phyloP scores from a whole-genome alignment of 345 rosid genomes.

The Rubroshorea leprosula region DNA sequence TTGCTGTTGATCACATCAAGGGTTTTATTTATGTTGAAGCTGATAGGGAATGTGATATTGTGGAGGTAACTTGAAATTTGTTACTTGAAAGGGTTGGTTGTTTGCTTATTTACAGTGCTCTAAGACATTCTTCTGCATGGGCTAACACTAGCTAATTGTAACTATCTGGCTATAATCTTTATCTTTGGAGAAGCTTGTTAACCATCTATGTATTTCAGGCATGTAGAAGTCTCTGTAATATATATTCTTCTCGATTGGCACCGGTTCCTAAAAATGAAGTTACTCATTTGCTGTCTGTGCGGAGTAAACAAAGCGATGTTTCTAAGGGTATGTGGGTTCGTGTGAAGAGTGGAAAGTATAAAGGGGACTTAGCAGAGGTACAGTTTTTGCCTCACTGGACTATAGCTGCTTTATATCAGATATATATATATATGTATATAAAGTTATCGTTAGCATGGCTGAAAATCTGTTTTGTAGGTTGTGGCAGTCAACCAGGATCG shows the following conservation, averaged over 20 bases:
- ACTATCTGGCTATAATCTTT: not conserved
- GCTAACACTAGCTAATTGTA: not conserved
- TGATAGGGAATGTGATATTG: slow-evolving; percentile 56
- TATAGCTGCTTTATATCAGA: slow-evolving; percentile 9
- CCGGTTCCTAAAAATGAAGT: slow-evolving; percentile 61
- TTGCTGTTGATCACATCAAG: slow-evolving; percentile 67
- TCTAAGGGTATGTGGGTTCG: slow-evolving; percentile 81
- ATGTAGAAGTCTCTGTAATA: slow-evolving; percentile 57
- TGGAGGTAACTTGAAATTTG: slow-evolving; percentile 46
- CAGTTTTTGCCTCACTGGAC: not conserved
- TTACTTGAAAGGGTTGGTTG: not conserved
- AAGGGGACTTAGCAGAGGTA: slow-evolving; percentile 95
- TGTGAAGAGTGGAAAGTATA: slow-evolving; percentile 82
- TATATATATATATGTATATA: no score
- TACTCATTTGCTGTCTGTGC: slow-evolving; percentile 51
- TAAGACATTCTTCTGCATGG: not conserved
- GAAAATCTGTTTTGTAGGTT: slow-evolving; percentile 45
- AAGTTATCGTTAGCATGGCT: slow-evolving; percentile 1
- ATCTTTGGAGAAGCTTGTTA: not conserved
- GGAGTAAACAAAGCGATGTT: slow-evolving; percentile 40
- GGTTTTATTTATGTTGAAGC: slow-evolving; percentile 83
- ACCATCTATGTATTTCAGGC: slow-evolving; percentile 42
- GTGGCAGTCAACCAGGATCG: slow-evolving; percentile 63
- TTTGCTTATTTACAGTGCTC: not conserved
- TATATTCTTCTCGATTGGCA: slow-evolving; percentile 56